Conservation (phyloP, 208 protist genomes). For the Porcisia deanei region DNA sequence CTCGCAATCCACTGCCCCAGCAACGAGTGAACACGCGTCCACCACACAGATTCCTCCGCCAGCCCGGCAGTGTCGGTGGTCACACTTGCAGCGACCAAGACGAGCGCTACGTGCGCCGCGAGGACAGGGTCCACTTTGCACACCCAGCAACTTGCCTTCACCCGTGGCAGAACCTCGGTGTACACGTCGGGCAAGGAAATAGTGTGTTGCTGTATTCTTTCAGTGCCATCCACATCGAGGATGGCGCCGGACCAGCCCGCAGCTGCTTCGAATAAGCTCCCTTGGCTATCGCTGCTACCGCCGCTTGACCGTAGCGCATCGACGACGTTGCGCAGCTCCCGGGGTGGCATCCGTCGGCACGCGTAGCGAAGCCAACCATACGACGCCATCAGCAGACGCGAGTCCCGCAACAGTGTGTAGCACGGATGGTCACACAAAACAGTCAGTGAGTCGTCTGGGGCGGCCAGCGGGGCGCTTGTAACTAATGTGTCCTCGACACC, state of each 20-base stretch:
- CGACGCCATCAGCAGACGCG: slow-evolving; percentile 18
- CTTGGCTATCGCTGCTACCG: neutral
- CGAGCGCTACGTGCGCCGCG: slow-evolving; percentile 27
- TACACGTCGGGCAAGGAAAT: slow-evolving; percentile 5
- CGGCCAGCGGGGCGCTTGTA: neutral
- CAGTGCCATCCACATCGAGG: neutral
- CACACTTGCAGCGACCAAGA: slow-evolving; percentile 6
- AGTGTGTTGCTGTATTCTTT: neutral
- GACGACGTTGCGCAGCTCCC: slow-evolving; percentile 10
- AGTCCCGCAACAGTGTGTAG: slow-evolving; percentile 6
- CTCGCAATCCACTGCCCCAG: slow-evolving; percentile 14
- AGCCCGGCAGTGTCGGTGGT: neutral
- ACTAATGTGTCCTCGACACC: neutral
- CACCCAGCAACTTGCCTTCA: slow-evolving; percentile 20
- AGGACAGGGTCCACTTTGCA: slow-evolving; percentile 19
- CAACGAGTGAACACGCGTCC: neutral
- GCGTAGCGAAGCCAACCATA: slow-evolving; percentile 31
- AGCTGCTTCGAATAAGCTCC: neutral
- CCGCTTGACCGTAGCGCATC: slow-evolving; percentile 7
- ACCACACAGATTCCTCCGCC: slow-evolving; percentile 9
- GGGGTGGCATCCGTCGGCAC: slow-evolving; percentile 19
- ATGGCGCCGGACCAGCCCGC: neutral
- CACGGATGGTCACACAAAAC: neutral
- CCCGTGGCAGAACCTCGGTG: slow-evolving; percentile 3
- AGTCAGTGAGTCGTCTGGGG: no score